A percentile compares a stretch with the other conserved stretches of the same genome.
Conservation (phyloP, 2,329 filamentous ascomycete species). For the Ambrosiella beaveri region DNA sequence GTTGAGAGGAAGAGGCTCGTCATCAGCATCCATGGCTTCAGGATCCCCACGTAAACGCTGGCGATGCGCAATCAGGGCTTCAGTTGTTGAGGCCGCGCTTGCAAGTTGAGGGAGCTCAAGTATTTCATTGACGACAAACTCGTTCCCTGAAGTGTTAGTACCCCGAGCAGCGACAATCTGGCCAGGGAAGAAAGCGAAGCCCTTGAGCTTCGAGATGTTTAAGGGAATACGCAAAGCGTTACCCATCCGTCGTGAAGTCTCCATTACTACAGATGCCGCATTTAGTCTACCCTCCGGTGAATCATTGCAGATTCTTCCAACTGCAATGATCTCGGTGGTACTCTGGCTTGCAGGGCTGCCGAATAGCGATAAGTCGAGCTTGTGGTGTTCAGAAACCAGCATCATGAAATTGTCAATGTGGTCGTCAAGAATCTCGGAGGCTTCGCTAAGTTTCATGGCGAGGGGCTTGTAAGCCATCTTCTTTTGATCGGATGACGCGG, state of each 20-base stretch:
- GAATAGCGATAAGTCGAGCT: conserved; percentile 63
- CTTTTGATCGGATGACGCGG: conserved; percentile 71
- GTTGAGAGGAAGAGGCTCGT: conserved; percentile 44
- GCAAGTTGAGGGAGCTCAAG: conserved; percentile 59
- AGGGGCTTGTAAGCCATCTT: conserved; percentile 86
- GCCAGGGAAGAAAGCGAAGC: conserved; percentile 80
- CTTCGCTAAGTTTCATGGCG: conserved; percentile 85
- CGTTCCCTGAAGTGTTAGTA: conserved; percentile 69
- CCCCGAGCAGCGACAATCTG: conserved; percentile 81
- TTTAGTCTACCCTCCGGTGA: conserved; percentile 75
- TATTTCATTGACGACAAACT: conserved; percentile 65
- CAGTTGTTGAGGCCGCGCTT: conserved; percentile 51
- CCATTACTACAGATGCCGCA: conserved; percentile 65
- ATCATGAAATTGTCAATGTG: conserved; percentile 76
- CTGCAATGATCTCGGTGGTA: conserved; percentile 71
- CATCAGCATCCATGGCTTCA: conserved; percentile 40
- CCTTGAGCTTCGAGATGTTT: conserved; percentile 48
- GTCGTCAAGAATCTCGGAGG: conserved; percentile 86
- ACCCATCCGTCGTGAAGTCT: conserved; percentile 71
- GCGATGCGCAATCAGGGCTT: conserved; percentile 49
- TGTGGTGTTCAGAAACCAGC: conserved; percentile 57
- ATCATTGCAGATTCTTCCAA: conserved; percentile 84
- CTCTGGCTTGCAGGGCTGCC: conserved; percentile 75
- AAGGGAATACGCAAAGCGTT: conserved; percentile 68
- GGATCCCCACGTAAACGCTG: conserved; percentile 48